Conservation (phyloP, 2,329 filamentous ascomycete genomes). For the Epichloe amarillans region DNA sequence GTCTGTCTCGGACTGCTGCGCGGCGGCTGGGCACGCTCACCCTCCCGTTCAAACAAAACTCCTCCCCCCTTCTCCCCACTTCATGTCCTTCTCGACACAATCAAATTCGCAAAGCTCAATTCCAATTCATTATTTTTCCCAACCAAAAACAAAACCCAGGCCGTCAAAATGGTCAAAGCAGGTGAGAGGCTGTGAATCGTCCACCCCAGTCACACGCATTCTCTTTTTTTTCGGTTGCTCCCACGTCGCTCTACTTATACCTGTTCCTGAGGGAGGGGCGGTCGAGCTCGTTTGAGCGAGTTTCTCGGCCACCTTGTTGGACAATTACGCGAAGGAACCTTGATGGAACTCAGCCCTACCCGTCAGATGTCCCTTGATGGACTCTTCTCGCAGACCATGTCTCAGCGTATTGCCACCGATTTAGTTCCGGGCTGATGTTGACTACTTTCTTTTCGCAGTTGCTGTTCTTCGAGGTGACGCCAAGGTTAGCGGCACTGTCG, state of each 20-base stretch:
- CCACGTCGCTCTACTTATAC: conserved; percentile 11
- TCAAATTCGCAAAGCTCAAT: conserved; percentile 1
- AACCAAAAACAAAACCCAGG: conserved; percentile 22
- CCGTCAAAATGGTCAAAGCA: conserved; percentile 95
- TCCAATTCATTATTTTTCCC: background rate
- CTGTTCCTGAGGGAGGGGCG: conserved; percentile 8
- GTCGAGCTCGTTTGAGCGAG: conserved; percentile 47
- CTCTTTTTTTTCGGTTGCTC: background rate
- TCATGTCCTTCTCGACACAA: conserved; percentile 6
- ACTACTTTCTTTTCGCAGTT: conserved; percentile 43
- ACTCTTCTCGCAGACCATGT: background rate
- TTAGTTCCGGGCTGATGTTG: conserved; percentile 1
- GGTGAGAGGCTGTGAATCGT: conserved; percentile 39
- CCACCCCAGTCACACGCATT: background rate
- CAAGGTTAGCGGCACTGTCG: conserved; percentile 84
- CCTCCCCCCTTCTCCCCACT: conserved; percentile 7
- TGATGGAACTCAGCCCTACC: conserved; percentile 24
- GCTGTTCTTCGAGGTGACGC: conserved; percentile 96
- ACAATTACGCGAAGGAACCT: conserved; percentile 23
- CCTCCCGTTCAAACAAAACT: conserved; percentile 6
- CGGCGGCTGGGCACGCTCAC: background rate
- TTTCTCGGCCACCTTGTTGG: conserved; percentile 24
- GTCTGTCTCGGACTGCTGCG: background rate
- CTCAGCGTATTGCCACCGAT: conserved; percentile 1
- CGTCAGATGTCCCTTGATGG: conserved; percentile 22